Percentiles rank a stretch among this genome's conserved stretches.
Evolutionary conservation across 1,284 basidiomycete species (phyloP).

Genomic region (Cutaneotrichosporon sp.): DNA sequence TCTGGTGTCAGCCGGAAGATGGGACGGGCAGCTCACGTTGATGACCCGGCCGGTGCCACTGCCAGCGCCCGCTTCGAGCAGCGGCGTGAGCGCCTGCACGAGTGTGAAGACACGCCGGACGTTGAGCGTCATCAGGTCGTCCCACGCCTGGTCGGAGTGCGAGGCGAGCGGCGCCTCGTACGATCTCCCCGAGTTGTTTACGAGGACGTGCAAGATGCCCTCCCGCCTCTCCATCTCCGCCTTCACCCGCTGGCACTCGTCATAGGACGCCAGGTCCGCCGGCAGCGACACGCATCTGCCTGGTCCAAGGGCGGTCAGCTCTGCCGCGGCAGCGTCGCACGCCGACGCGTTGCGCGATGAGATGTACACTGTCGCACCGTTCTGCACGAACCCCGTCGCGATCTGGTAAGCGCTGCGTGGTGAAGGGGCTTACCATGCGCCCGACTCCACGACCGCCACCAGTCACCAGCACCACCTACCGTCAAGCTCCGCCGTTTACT

Average conservation of each 20-base stretch:
- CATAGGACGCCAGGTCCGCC: conserved; percentile 61
- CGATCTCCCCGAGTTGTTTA: conserved; percentile 40
- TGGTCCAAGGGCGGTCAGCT: conserved; percentile 60
- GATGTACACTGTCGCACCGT: conserved; percentile 52
- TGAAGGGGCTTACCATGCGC: conserved; percentile 2
- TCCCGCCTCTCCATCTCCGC: conserved; percentile 56
- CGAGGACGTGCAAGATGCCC: conserved; percentile 64
- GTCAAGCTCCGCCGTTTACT: background rate
- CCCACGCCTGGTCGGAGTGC: conserved; percentile 16
- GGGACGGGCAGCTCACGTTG: no score
- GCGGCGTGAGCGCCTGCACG: conserved; percentile 15
- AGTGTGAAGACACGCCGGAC: conserved; percentile 12
- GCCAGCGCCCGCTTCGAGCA: conserved; percentile 60
- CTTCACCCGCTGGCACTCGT: conserved; percentile 60
- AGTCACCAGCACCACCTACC: background rate
- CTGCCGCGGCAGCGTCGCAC: conserved; percentile 45
- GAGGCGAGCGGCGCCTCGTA: conserved; percentile 14
- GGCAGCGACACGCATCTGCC: conserved; percentile 61
- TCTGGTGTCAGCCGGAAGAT: no score
- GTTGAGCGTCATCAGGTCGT: conserved; percentile 21
- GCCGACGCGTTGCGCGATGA: conserved; percentile 44
- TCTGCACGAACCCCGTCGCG: conserved; percentile 41
- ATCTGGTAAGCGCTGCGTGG: conserved; percentile 32
- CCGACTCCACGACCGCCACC: conserved; percentile 18
- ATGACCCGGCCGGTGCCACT: conserved; percentile 61